These are phyloP conservation scores for Gorgonomyces haynaldii DNA, from an alignment of 192 early-diverging fungal genomes.

Conservation along the genomic window DNA sequence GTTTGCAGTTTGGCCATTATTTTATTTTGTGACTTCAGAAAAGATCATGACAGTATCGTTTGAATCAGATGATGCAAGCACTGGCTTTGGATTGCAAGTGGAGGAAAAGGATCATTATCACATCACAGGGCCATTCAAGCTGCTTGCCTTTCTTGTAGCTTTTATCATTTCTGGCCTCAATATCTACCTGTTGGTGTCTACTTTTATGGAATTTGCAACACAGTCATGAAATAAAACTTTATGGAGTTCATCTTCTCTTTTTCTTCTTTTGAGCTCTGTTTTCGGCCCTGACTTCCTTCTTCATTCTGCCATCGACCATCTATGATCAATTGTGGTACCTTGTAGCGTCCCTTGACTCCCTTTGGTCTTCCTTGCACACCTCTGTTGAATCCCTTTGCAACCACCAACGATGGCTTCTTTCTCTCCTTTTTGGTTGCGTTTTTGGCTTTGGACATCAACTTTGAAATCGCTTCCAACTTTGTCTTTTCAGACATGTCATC, in stretches of 20 bases:
- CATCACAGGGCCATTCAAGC: too few relatives aligned
- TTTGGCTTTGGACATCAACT: conserved; percentile 68
- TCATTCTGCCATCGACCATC: conserved; percentile 90
- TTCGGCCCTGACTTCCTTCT: conserved; percentile 73
- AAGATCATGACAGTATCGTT: conserved; percentile 19
- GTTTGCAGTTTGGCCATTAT: conserved; percentile 70
- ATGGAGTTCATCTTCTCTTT: conserved; percentile 16
- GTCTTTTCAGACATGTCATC: conserved; percentile 80
- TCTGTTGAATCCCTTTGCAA: conserved; percentile 71
- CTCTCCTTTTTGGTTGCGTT: conserved; percentile 60
- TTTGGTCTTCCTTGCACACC: conserved; percentile 84
- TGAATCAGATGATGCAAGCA: too few relatives aligned
- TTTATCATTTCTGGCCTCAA: too few relatives aligned
- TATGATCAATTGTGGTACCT: conserved; percentile 15
- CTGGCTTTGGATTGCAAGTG: too few relatives aligned
- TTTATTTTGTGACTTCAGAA: conserved; percentile 45
- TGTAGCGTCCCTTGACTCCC: conserved; percentile 93
- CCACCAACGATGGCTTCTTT: conserved; percentile 75
- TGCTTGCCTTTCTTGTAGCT: too few relatives aligned
- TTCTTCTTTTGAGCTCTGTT: conserved; percentile 57
- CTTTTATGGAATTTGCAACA: background rate
- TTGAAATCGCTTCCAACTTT: conserved; percentile 69
- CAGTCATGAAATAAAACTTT: background rate
- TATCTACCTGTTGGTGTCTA: too few relatives aligned
- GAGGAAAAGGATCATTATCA: too few relatives aligned